A percentile compares a stretch with the other conserved stretches of the same genome.
These are phyloP conservation scores for Aegilops speltoides DNA, from an alignment of 176 grass and related monocot species.

Conservation along the genomic window DNA sequence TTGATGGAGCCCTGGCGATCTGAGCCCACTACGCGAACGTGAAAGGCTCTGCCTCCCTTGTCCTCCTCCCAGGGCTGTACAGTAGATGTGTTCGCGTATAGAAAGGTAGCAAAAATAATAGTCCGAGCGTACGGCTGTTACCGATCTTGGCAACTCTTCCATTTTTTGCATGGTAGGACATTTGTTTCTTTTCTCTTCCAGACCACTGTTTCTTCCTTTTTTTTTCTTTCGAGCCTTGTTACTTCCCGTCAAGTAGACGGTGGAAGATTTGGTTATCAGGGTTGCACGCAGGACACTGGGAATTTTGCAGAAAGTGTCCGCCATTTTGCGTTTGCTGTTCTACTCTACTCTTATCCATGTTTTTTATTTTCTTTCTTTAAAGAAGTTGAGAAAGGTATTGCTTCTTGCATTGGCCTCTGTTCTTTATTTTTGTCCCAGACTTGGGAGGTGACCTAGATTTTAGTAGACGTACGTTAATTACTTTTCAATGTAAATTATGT, in stretches of 20 bases:
- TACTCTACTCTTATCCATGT: not conserved
- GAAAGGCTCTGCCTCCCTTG: not conserved
- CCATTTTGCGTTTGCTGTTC: not conserved
- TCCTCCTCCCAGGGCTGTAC: constrained; percentile 26
- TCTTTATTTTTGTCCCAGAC: not conserved
- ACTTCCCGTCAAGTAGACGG: not conserved
- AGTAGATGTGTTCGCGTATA: constrained; percentile 48
- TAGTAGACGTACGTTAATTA: not conserved
- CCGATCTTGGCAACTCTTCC: not conserved
- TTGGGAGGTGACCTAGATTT: not conserved
- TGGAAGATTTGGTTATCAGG: not conserved
- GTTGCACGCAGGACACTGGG: not conserved
- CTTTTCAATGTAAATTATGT: not conserved
- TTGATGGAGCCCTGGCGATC: constrained; percentile 72
- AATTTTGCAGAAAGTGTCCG: not conserved
- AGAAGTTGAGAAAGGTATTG: not conserved
- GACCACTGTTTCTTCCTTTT: not conserved
- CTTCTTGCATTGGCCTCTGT: not conserved
- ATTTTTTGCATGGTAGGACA: constrained; percentile 41
- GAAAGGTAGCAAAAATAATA: constrained; percentile 35
- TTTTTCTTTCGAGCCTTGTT: not conserved
- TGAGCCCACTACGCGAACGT: constrained; percentile 12
- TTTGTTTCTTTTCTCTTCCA: not conserved
- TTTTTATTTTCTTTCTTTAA: not conserved
- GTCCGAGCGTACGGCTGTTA: not conserved